These are phyloP conservation scores for Yarrowia hollandica DNA, from an alignment of 805 yeast genomes.

Conservation along the genomic window DNA sequence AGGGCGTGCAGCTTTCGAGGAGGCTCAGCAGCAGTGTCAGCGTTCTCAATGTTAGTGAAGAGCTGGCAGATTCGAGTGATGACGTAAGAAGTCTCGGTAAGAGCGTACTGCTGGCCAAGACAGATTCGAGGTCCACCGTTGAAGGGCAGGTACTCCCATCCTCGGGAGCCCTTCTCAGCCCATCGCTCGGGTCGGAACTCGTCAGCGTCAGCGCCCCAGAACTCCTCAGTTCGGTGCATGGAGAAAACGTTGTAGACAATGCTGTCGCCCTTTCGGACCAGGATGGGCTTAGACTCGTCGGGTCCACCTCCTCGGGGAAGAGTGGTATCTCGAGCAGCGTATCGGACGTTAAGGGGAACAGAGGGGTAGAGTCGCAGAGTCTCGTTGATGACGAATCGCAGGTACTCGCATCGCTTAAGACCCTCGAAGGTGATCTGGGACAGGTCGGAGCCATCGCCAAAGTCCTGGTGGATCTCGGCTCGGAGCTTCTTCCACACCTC, in stretches of 20 bases:
- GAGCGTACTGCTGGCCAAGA: constrained; percentile 57
- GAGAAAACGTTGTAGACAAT: constrained; percentile 46
- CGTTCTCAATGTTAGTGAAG: constrained; percentile 17
- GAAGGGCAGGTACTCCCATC: constrained; percentile 54
- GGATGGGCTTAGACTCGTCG: constrained; percentile 45
- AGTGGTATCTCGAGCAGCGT: constrained; percentile 49
- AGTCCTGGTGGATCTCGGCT: constrained; percentile 43
- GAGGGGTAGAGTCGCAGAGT: constrained; percentile 53
- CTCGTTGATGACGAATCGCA: constrained; percentile 52
- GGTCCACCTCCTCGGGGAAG: constrained; percentile 55
- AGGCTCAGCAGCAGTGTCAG: background rate
- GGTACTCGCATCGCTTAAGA: constrained; percentile 51
- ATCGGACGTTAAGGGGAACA: constrained; percentile 52
- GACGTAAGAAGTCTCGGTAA: constrained; percentile 54
- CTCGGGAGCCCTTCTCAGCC: constrained; percentile 41
- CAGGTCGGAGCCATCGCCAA: constrained; percentile 40
- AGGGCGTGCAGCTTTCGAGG: constrained; percentile 16
- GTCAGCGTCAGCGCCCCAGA: constrained; percentile 49
- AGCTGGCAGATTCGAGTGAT: constrained; percentile 44
- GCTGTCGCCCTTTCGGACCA: constrained; percentile 47
- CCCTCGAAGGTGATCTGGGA: constrained; percentile 46
- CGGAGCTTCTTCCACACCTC: constrained; percentile 42
- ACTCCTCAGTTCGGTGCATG: constrained; percentile 46
- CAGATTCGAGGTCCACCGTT: constrained; percentile 59
- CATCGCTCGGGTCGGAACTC: constrained; percentile 53